Evolutionary conservation across 805 yeast genomes (phyloP).

Genomic region (Lipomyces sp.): DNA sequence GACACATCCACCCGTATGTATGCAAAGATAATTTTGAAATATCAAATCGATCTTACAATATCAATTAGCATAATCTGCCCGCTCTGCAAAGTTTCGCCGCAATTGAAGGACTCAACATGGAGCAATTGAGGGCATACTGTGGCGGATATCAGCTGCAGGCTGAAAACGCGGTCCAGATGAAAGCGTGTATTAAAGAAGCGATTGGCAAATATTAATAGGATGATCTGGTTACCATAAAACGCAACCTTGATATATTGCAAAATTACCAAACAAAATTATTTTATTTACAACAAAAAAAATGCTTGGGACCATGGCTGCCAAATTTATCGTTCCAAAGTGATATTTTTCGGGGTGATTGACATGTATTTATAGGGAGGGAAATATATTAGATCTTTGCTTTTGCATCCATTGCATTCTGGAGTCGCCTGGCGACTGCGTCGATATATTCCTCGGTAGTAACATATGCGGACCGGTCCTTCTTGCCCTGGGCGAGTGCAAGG

Average conservation of each 20-base stretch:
- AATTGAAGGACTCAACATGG: neutral
- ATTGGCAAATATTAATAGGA: neutral
- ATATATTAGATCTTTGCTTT: constrained; percentile 21
- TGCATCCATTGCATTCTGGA: constrained; percentile 26
- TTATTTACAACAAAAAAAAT: neutral
- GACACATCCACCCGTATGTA: constrained; percentile 3
- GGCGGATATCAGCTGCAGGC: neutral
- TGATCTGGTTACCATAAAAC: too few relatives aligned
- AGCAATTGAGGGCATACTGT: neutral
- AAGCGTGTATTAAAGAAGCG: neutral
- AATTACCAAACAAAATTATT: neutral
- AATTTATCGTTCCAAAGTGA: neutral
- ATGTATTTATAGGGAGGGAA: neutral
- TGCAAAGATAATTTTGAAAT: neutral
- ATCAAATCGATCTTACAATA: neutral
- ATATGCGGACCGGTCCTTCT: constrained; percentile 77
- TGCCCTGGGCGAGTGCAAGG: constrained; percentile 86
- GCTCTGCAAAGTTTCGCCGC: neutral
- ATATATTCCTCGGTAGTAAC: constrained; percentile 93
- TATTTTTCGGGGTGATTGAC: neutral
- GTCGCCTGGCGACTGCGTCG: constrained; percentile 60
- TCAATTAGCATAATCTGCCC: neutral
- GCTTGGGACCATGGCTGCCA: neutral
- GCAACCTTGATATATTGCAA: too few relatives aligned
- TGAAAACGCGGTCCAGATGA: constrained; percentile 1